Base-by-base conservation (phyloP, 306 rosid genomes). In the Castanea crenata region DNA sequence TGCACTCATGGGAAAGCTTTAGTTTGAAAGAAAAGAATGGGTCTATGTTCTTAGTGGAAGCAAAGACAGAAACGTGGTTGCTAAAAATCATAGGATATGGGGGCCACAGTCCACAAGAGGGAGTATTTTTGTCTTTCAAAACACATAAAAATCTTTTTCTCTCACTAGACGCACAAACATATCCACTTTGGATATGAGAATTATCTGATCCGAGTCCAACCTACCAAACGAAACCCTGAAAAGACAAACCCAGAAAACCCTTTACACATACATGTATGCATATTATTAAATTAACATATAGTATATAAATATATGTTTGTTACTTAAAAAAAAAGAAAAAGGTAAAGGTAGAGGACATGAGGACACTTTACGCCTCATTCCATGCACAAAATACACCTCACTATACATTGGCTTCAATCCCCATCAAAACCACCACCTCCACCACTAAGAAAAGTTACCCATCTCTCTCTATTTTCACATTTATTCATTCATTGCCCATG, bases 361-460 rank as follows among this genome's bases (percentile, higher is more conserved):
- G 44, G 79, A 38, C 84, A 74, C 94, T 92, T 88, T 88, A 88
- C 81, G 89, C 85, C 74, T 79, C 82, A 84, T 82, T 84, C 79
- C 86, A 71, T 85, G 80, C 85, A 82, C 63, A 75, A 41, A 41
- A 19, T 29, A 57, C 14, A 82, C 67, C 59, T 69, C 10, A 49
- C 56, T 20, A 10, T 35, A 27, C 75, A 31, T 72, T 72, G 75
- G 61, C 51, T 9, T 35, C 72, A 67, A 67, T 67, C 72, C 72
- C 18, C 6, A 55, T 13, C 55, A 67, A n/a, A 13, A 35, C 1
- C 72, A 32, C 27, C 71, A 29, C 72, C 49, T 18, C 72, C 25
- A 35, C 52, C 72, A 35, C 46, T 46, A 23, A 18, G 9, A 8
- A n/a, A 34, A 32, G 23, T 15, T 6, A 6, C 20, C 19, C 13